Percentiles rank a stretch among this genome's conserved stretches.
Evolutionary conservation across 176 grass and related monocot species (phyloP).

Genomic region (Neostapfia colusana): DNA sequence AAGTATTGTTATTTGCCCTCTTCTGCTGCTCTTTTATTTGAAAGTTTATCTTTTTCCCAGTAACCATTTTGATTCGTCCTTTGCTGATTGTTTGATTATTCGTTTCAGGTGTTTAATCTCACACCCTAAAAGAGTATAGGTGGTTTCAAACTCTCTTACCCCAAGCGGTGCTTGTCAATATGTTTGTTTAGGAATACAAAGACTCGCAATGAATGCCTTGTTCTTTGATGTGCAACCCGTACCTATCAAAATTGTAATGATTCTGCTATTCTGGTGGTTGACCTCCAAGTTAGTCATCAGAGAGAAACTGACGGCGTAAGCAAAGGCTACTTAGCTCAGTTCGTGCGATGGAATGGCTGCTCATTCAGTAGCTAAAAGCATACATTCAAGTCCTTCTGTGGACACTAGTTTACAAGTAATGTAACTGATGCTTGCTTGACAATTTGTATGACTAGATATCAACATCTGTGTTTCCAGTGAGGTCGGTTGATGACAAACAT

Average conservation of each 20-base stretch:
- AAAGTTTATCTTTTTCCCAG: neutral
- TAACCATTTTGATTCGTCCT: slow-evolving; percentile 4
- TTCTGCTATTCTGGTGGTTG: slow-evolving; percentile 18
- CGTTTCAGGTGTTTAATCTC: slow-evolving; percentile 55
- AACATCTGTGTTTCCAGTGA: slow-evolving; percentile 20
- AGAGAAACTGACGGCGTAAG: slow-evolving; percentile 10
- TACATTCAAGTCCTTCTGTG: neutral
- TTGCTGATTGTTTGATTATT: slow-evolving; percentile 35
- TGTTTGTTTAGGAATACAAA: slow-evolving; percentile 55
- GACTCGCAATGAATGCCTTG: slow-evolving; percentile 19
- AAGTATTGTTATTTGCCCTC: neutral
- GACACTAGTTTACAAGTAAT: neutral
- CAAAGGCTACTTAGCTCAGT: slow-evolving; percentile 17
- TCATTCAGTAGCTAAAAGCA: neutral
- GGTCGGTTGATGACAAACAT: slow-evolving; percentile 1
- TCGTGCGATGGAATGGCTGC: neutral
- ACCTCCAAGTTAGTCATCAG: slow-evolving; percentile 15
- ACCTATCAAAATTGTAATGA: slow-evolving; percentile 28
- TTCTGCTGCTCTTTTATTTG: neutral
- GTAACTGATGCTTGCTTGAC: slow-evolving; percentile 19
- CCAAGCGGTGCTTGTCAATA: slow-evolving; percentile 49
- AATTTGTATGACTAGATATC: slow-evolving; percentile 43
- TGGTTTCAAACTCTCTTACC: slow-evolving; percentile 38
- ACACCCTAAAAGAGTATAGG: slow-evolving; percentile 45
- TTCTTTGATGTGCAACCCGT: slow-evolving; percentile 28